phyloP scores from a whole-genome alignment of 257 asterid species.

The Fraxinus pennsylvanica region DNA sequence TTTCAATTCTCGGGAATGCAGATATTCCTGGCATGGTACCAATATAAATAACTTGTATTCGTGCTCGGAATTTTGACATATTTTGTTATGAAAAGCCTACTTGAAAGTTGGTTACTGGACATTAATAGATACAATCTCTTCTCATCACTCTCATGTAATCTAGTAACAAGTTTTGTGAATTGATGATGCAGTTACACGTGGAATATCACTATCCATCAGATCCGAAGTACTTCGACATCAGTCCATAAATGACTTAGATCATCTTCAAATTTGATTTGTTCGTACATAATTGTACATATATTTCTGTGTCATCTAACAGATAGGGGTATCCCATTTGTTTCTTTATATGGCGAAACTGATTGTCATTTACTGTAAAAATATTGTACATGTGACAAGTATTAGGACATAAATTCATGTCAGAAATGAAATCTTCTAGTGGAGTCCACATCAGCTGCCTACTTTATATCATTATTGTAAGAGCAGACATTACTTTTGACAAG shows the following conservation, averaged over 20 bases:
- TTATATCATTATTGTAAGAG: no score
- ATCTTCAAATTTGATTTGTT: slow-evolving; percentile 25
- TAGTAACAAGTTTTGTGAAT: slow-evolving; percentile 22
- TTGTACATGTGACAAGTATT: slow-evolving; percentile 25
- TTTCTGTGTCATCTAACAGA: slow-evolving; percentile 25
- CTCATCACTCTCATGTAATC: not conserved
- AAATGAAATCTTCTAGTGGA: not conserved
- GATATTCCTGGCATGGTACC: not conserved
- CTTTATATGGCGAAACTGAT: slow-evolving; percentile 38
- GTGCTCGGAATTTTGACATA: not conserved
- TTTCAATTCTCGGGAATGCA: not conserved
- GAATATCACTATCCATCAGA: slow-evolving; percentile 80
- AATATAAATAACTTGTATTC: not conserved
- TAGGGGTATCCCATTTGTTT: slow-evolving; percentile 27
- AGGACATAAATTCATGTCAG: not conserved
- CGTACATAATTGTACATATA: slow-evolving; percentile 48
- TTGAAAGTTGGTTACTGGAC: not conserved
- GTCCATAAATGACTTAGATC: slow-evolving; percentile 37
- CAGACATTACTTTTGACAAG: no score
- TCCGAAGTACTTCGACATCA: slow-evolving; percentile 77
- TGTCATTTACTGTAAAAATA: slow-evolving; percentile 25
- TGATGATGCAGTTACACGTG: slow-evolving; percentile 72
- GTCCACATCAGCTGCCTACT: not conserved
- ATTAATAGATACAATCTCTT: not conserved
- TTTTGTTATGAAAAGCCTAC: not conserved